Evolutionary conservation across 495 filamentous ascomycete species (phyloP).

Genomic region (Parathielavia hyrcaniae): DNA sequence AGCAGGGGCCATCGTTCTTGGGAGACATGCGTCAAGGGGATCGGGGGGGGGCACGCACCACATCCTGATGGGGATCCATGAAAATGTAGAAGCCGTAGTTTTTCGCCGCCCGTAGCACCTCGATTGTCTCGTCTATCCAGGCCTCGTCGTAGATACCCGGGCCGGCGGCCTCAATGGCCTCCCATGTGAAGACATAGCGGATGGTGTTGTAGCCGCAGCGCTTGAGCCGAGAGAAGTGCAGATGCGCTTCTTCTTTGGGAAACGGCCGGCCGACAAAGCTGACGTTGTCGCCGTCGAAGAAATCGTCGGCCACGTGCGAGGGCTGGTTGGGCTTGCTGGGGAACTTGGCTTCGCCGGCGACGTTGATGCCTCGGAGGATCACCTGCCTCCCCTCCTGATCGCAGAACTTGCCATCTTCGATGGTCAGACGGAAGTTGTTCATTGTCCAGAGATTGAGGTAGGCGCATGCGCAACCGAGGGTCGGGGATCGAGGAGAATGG

Average conservation of each 20-base stretch:
- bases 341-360: slow-evolving; percentile 58
- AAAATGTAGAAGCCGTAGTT: slow-evolving; percentile 91
- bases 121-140: slow-evolving; percentile 86
- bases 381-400: slow-evolving; percentile 52
- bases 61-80: slow-evolving; percentile 97
- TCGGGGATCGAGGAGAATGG: not conserved
- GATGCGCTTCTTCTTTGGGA: slow-evolving; percentile 68
- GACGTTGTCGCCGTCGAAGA: slow-evolving; percentile 89
- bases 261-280: slow-evolving; percentile 88
- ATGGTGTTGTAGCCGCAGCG: slow-evolving; percentile 94
- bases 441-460: slow-evolving; percentile 28
- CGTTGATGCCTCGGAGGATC: slow-evolving; percentile 57
- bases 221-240: slow-evolving; percentile 79
- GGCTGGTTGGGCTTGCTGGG: slow-evolving; percentile 73
- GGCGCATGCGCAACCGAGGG: not conserved
- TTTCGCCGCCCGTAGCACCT: slow-evolving; percentile 74
- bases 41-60: slow-evolving; percentile 50
- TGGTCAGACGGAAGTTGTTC: slow-evolving; percentile 54
- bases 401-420: slow-evolving; percentile 77
- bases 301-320: slow-evolving; percentile 68
- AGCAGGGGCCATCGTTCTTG: too few species aligned
- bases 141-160: slow-evolving; percentile 94
- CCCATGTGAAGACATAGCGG: slow-evolving; percentile 96
- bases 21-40: not conserved
- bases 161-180: slow-evolving; percentile 91